These are phyloP conservation scores for Oxyria digyna DNA, from an alignment of 148 eudicot genomes.

Conservation along the genomic window DNA sequence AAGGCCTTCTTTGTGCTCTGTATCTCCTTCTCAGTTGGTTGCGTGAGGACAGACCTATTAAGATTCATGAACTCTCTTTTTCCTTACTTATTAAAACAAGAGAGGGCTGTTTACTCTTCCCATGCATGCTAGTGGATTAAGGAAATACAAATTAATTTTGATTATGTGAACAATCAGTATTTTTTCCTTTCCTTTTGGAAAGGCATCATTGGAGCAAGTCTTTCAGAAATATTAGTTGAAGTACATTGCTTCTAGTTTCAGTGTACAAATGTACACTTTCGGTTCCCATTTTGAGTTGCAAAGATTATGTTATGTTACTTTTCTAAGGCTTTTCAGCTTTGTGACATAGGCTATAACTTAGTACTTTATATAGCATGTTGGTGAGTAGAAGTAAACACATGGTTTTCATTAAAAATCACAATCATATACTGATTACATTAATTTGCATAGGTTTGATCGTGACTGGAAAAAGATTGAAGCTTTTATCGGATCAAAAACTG, in stretches of 20 bases:
- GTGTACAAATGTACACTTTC: not conserved
- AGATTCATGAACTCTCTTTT: not conserved
- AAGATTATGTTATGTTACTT: not conserved
- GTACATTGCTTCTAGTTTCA: not conserved
- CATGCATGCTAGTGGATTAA: not conserved
- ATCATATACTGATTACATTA: constrained; percentile 2
- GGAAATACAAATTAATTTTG: not conserved
- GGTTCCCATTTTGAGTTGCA: not conserved
- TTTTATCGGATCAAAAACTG: constrained; percentile 86
- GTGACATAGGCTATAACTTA: not conserved
- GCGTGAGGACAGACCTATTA: not conserved
- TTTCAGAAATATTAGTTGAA: not conserved
- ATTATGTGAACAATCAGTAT: not conserved
- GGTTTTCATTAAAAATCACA: not conserved
- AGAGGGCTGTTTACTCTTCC: not conserved
- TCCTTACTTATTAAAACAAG: not conserved
- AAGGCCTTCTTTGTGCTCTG: not conserved
- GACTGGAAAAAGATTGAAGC: constrained; percentile 99
- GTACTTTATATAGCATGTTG: not conserved
- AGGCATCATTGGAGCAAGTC: too few species aligned
- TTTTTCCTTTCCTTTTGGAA: not conserved
- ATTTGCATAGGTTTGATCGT: constrained; percentile 74
- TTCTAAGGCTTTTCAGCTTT: not conserved
- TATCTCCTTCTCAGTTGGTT: not conserved
- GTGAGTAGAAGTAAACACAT: not conserved